These are phyloP conservation scores for Cryptosporidium ryanae DNA, from an alignment of 169 alveolate genomes.

Conservation along the genomic window DNA sequence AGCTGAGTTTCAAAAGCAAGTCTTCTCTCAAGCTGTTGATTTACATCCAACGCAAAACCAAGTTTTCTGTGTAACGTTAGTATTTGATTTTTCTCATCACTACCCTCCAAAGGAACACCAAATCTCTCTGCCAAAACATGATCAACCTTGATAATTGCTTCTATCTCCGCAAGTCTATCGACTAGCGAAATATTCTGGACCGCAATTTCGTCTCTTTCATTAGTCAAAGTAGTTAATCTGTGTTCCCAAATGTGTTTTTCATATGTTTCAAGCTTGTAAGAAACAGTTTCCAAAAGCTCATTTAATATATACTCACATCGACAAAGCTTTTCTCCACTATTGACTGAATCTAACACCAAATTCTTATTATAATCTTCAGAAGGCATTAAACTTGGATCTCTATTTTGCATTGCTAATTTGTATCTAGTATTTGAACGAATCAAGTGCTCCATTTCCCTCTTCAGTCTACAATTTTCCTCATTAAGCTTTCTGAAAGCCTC, in stretches of 20 bases:
- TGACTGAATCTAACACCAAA: neutral
- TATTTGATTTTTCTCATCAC: conserved; percentile 67
- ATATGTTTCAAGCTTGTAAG: conserved; percentile 64
- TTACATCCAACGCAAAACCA: conserved; percentile 78
- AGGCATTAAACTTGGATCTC: conserved; percentile 58
- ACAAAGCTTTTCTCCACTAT: conserved; percentile 17
- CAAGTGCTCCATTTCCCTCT: conserved; percentile 71
- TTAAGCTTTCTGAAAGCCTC: conserved; percentile 52
- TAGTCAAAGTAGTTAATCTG: conserved; percentile 43
- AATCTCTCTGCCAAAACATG: conserved; percentile 70
- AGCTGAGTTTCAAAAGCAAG: conserved; percentile 79
- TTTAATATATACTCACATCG: conserved; percentile 69
- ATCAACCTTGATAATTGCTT: conserved; percentile 70
- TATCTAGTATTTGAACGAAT: conserved; percentile 58
- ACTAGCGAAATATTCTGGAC: conserved; percentile 62
- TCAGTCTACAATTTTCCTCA: conserved; percentile 37
- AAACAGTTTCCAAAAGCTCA: conserved; percentile 54
- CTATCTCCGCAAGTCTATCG: conserved; percentile 67
- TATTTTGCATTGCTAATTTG: conserved; percentile 69
- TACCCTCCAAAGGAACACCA: conserved; percentile 64
- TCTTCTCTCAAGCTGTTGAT: conserved; percentile 81
- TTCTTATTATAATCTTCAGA: conserved; percentile 25
- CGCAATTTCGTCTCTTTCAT: conserved; percentile 71
- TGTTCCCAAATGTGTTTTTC: conserved; percentile 75
- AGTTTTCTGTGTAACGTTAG: conserved; percentile 57